A percentile compares a stretch with the other conserved stretches of the same genome.
These are phyloP conservation scores for Basipetospora chlamydospora DNA, from an alignment of 2,329 filamentous ascomycete genomes.

Conservation along the genomic window DNA sequence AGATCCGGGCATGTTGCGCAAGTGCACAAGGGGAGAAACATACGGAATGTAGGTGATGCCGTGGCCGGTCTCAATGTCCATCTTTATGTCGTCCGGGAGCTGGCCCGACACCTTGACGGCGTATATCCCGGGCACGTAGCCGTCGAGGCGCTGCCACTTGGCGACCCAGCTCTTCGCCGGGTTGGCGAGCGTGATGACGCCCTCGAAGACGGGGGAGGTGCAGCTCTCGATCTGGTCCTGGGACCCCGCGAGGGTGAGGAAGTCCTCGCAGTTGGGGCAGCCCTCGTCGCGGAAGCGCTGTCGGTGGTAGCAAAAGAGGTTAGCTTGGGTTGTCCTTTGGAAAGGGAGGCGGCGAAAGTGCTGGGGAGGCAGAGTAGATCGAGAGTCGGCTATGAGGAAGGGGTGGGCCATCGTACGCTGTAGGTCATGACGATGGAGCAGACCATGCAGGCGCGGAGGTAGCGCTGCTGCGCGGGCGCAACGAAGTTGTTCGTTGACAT, in stretches of 20 bases:
- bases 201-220: slow-evolving; percentile 93
- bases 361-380: slow-evolving; percentile 1
- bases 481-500: slow-evolving; percentile 48
- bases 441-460: slow-evolving; percentile 94
- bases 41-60: slow-evolving; percentile 53
- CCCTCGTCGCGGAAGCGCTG: slow-evolving; percentile 76
- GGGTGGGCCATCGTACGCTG: too few relatives aligned
- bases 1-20: too few relatives aligned
- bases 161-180: slow-evolving; percentile 85
- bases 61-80: slow-evolving; percentile 46
- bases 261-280: slow-evolving; percentile 92
- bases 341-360: neutral
- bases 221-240: slow-evolving; percentile 77
- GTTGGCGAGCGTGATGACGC: slow-evolving; percentile 71
- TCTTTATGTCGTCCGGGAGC: slow-evolving; percentile 49
- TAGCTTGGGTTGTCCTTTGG: too few relatives aligned
- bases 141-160: slow-evolving; percentile 86
- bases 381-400: too few relatives aligned
- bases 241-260: slow-evolving; percentile 69
- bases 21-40: slow-evolving; percentile 33
- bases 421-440: slow-evolving; percentile 87
- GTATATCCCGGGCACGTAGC: slow-evolving; percentile 79
- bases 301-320: slow-evolving; percentile 2
- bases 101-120: slow-evolving; percentile 87
- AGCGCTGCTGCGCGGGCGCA: slow-evolving; percentile 61